phyloP scores from a whole-genome alignment of 2,329 filamentous ascomycete genomes.

The Chaetomiaceae sp. region DNA sequence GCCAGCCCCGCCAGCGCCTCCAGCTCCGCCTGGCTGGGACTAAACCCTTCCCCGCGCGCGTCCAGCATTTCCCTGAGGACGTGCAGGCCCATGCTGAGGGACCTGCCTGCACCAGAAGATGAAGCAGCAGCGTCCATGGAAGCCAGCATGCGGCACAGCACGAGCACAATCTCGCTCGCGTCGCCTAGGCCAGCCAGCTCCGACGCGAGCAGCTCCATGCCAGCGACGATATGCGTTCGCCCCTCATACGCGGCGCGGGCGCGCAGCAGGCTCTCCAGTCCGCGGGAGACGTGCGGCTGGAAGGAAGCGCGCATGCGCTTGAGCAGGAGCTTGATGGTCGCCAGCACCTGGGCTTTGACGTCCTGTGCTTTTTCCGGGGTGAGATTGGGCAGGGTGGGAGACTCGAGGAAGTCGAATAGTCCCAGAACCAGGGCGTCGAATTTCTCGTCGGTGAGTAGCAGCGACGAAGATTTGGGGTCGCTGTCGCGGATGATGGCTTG shows the following conservation, averaged over 20 bases:
- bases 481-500: slow-evolving; percentile 69
- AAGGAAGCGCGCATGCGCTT: slow-evolving; percentile 63
- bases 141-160: slow-evolving; percentile 48
- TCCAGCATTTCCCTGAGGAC: slow-evolving; percentile 58
- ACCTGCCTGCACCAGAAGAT: slow-evolving; percentile 24
- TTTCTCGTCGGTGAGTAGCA: slow-evolving; percentile 58
- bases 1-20: slow-evolving; percentile 47
- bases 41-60: slow-evolving; percentile 41
- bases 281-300: slow-evolving; percentile 61
- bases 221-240: slow-evolving; percentile 66
- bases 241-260: slow-evolving; percentile 64
- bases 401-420: slow-evolving; percentile 68
- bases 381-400: slow-evolving; percentile 50
- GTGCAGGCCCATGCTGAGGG: slow-evolving; percentile 59
- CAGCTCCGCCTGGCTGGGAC: slow-evolving; percentile 50
- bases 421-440: slow-evolving; percentile 65
- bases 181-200: slow-evolving; percentile 66
- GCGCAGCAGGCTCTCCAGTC: slow-evolving; percentile 62
- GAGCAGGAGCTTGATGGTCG: slow-evolving; percentile 68
- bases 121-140: slow-evolving; percentile 37
- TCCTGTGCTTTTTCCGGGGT: slow-evolving; percentile 64
- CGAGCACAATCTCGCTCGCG: slow-evolving; percentile 54
- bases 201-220: slow-evolving; percentile 67
- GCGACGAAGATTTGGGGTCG: slow-evolving; percentile 39
- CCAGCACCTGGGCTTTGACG: slow-evolving; percentile 68